phyloP scores from a whole-genome alignment of 2,329 filamentous ascomycete genomes.

The Westerdykella aurantiaca region DNA sequence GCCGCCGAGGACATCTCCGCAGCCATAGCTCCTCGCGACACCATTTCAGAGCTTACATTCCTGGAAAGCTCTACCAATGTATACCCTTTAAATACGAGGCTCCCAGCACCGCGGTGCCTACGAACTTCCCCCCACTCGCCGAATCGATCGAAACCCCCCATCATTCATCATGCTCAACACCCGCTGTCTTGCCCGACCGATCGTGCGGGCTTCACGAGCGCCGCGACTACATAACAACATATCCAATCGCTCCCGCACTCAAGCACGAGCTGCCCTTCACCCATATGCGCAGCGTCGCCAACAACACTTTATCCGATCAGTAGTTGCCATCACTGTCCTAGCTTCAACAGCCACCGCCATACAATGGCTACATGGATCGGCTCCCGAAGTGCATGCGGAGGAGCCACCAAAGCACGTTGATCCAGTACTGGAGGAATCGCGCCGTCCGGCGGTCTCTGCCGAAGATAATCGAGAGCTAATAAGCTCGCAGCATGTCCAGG shows the following conservation, averaged over 20 bases:
- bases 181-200: conserved; percentile 27
- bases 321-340: conserved; percentile 39
- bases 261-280: conserved; percentile 24
- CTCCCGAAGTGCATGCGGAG: conserved; percentile 45
- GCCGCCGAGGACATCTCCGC: conserved; percentile 1
- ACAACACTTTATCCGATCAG: conserved; percentile 42
- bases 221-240: conserved; percentile 24
- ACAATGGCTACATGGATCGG: conserved; percentile 40
- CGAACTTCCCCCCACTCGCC: not conserved
- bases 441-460: conserved; percentile 51
- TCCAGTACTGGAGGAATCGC: conserved; percentile 59
- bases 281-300: conserved; percentile 42
- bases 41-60: conserved; percentile 2
- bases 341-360: conserved; percentile 42
- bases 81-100: conserved; percentile 1
- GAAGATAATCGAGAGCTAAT: conserved; percentile 71
- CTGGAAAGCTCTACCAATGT: conserved; percentile 9
- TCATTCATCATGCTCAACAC: conserved; percentile 22
- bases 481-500: conserved; percentile 81
- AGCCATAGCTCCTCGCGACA: conserved; percentile 7
- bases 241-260: conserved; percentile 15
- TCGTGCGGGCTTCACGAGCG: conserved; percentile 18
- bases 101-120: not conserved
- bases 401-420: conserved; percentile 41
- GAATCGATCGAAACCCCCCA: not conserved